Conservation (phyloP, 2,329 filamentous ascomycete genomes). For the Escovopsis sp. region DNA sequence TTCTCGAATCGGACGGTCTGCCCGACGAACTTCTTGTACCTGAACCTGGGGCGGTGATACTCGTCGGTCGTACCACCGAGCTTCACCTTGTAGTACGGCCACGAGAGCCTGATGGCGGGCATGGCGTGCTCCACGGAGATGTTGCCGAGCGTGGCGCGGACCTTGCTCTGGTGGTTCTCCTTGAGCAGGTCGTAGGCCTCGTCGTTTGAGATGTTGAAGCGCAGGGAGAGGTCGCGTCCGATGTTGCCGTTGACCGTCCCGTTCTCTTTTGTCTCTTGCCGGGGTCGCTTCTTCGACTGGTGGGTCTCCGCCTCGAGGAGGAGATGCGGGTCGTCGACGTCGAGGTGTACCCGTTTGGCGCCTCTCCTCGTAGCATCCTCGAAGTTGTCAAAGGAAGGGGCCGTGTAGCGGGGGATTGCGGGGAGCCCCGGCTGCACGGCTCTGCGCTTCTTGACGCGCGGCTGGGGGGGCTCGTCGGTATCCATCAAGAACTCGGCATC, state of each 20-base stretch:
- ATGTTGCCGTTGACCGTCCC: slow-evolving; percentile 38
- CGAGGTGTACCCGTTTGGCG: slow-evolving; percentile 66
- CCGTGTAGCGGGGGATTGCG: slow-evolving; percentile 41
- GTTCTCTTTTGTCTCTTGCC: slow-evolving; percentile 31
- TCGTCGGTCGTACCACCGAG: slow-evolving; percentile 60
- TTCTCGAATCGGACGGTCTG: slow-evolving; percentile 58
- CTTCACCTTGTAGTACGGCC: slow-evolving; percentile 90
- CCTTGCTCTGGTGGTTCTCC: slow-evolving; percentile 92
- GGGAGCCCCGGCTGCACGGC: slow-evolving; percentile 44
- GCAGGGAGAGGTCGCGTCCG: slow-evolving; percentile 57
- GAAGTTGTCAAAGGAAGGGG: slow-evolving; percentile 69
- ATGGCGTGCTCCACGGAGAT: slow-evolving; percentile 89
- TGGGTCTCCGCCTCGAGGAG: slow-evolving; percentile 66
- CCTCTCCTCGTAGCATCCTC: slow-evolving; percentile 56
- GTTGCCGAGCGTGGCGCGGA: slow-evolving; percentile 80
- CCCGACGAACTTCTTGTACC: slow-evolving; percentile 52
- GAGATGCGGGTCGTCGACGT: slow-evolving; percentile 77
- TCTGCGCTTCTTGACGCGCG: slow-evolving; percentile 53
- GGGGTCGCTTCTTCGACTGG: slow-evolving; percentile 44
- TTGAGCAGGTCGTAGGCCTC: slow-evolving; percentile 91
- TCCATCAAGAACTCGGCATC: slow-evolving; percentile 44
- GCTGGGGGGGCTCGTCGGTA: slow-evolving; percentile 26
- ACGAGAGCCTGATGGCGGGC: slow-evolving; percentile 80
- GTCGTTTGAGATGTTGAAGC: slow-evolving; percentile 95
- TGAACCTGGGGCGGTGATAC: slow-evolving; percentile 70